phyloP scores from a whole-genome alignment of 179 eudicot genomes.

The Silene coronaria region DNA sequence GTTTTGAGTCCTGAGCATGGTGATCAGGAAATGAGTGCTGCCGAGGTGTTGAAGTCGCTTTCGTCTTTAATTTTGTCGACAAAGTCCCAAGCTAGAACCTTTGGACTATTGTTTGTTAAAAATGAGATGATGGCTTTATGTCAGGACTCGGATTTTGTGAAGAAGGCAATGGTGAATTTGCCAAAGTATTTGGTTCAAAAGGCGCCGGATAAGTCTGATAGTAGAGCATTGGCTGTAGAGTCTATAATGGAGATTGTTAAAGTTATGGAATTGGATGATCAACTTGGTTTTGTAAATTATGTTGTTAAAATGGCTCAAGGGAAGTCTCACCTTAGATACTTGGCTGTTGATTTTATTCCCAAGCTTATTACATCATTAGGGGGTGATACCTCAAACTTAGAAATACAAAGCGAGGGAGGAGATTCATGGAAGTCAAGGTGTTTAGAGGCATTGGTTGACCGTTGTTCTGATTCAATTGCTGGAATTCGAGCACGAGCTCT shows the following conservation, averaged over 20 bases:
- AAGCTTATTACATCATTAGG: slow-evolving; percentile 37
- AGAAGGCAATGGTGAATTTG: slow-evolving; percentile 53
- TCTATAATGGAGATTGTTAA: slow-evolving; percentile 68
- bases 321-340: slow-evolving; percentile 59
- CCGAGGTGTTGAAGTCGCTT: slow-evolving; percentile 67
- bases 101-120: slow-evolving; percentile 57
- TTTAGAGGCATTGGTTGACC: slow-evolving; percentile 59
- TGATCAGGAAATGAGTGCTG: slow-evolving; percentile 45
- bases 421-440: slow-evolving; percentile 63
- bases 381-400: slow-evolving; percentile 30
- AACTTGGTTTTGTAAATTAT: slow-evolving; percentile 53
- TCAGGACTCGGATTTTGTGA: slow-evolving; percentile 38
- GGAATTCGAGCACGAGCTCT: slow-evolving; percentile 80
- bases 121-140: slow-evolving; percentile 45
- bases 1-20: slow-evolving; percentile 73
- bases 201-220: slow-evolving; percentile 87
- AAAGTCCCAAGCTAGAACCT: slow-evolving; percentile 54
- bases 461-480: slow-evolving; percentile 76
- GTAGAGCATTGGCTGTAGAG: slow-evolving; percentile 68
- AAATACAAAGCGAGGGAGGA: slow-evolving; percentile 29
- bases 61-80: slow-evolving; percentile 44
- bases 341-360: slow-evolving; percentile 77
- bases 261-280: slow-evolving; percentile 53
- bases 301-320: slow-evolving; percentile 79
- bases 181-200: slow-evolving; percentile 62